A percentile compares a stretch with the other conserved stretches of the same genome.
Evolutionary conservation across 805 yeast species (phyloP).

Genomic region (Saccharomycopsis fermentans): DNA sequence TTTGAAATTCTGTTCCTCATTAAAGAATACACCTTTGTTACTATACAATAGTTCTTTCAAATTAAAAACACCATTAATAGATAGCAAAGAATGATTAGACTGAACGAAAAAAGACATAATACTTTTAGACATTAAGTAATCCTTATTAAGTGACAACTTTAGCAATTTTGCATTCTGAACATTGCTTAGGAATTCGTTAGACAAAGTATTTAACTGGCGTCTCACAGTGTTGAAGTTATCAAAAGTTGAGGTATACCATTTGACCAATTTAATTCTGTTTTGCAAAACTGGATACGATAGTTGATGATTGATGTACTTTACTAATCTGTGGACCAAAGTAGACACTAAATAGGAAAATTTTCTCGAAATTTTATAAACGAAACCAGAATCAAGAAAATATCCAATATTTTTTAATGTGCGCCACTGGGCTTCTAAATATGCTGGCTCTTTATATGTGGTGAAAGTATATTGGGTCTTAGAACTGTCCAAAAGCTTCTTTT

Average conservation of each 20-base stretch:
- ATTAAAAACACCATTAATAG: slow-evolving; percentile 34
- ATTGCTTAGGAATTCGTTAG: slow-evolving; percentile 52
- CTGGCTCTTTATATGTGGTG: slow-evolving; percentile 85
- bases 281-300: slow-evolving; percentile 40
- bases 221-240: slow-evolving; percentile 69
- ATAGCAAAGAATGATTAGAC: slow-evolving; percentile 42
- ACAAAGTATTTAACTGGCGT: slow-evolving; percentile 73
- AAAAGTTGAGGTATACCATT: slow-evolving; percentile 60
- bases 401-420: slow-evolving; percentile 68
- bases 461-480: slow-evolving; percentile 52
- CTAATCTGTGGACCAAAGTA: slow-evolving; percentile 57
- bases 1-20: neutral
- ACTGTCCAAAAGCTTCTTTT: slow-evolving; percentile 70
- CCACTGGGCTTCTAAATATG: slow-evolving; percentile 79
- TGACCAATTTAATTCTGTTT: slow-evolving; percentile 26
- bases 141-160: slow-evolving; percentile 31
- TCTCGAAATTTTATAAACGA: slow-evolving; percentile 71
- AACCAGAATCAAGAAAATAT: slow-evolving; percentile 56
- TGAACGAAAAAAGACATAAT: slow-evolving; percentile 18
- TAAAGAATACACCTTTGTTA: slow-evolving; percentile 27
- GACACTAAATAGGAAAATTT: slow-evolving; percentile 58
- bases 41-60: slow-evolving; percentile 69
- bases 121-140: slow-evolving; percentile 3
- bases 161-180: slow-evolving; percentile 66
- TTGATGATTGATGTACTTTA: slow-evolving; percentile 63